These are phyloP conservation scores for Blastobotrys terrestris DNA, from an alignment of 805 yeast species.

Conservation along the genomic window DNA sequence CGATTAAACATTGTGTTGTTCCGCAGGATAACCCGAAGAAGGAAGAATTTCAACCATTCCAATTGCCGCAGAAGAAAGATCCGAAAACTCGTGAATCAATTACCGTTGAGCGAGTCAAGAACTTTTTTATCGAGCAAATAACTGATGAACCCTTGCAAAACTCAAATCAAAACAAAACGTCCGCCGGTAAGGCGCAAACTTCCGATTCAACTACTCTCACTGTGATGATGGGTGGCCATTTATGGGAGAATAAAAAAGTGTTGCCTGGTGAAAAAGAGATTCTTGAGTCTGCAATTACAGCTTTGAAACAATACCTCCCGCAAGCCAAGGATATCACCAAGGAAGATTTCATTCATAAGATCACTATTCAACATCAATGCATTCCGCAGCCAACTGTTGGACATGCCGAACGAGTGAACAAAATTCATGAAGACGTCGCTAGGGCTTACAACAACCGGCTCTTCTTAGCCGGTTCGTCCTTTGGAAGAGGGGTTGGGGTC, in stretches of 20 bases:
- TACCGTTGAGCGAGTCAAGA: neutral
- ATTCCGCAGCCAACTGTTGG: conserved; percentile 81
- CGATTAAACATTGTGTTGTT: conserved; percentile 21
- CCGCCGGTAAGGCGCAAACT: neutral
- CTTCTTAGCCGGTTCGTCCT: conserved; percentile 71
- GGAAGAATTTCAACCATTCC: neutral
- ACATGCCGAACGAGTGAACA: conserved; percentile 41
- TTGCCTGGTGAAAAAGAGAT: conserved; percentile 25
- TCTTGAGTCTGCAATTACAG: conserved; percentile 31
- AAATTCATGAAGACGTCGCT: conserved; percentile 32
- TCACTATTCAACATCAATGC: conserved; percentile 46
- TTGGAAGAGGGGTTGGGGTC: conserved; percentile 78
- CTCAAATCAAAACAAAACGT: neutral
- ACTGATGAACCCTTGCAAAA: neutral
- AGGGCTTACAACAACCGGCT: conserved; percentile 37
- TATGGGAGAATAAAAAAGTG: conserved; percentile 32
- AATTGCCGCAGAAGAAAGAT: neutral
- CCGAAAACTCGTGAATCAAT: neutral
- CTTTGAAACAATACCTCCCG: conserved; percentile 37
- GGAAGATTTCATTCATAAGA: conserved; percentile 28
- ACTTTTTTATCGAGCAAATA: conserved; percentile 2
- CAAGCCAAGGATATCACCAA: conserved; percentile 28
- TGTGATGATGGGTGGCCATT: conserved; percentile 86
- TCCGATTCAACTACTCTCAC: conserved; percentile 64
- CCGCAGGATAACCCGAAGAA: neutral